Evolutionary conservation across 345 rosid genomes (phyloP).

Genomic region (Lepidium didymum): DNA sequence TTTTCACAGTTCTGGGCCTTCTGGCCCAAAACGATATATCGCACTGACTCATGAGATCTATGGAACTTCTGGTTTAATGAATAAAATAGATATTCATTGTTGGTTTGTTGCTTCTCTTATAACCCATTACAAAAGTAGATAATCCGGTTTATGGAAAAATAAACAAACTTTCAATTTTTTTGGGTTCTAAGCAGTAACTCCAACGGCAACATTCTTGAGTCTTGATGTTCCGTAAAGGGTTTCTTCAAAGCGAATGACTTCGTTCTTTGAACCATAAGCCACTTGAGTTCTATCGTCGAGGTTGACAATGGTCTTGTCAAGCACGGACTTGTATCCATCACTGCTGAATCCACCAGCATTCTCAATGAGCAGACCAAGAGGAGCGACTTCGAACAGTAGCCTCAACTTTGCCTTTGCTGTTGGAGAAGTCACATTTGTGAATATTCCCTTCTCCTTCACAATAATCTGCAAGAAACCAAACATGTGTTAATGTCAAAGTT

Average conservation of each 20-base stretch:
- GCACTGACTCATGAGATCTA: neutral
- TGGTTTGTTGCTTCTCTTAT: conserved; percentile 10
- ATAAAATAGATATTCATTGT: too few species aligned
- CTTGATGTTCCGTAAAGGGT: conserved; percentile 80
- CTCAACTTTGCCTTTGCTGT: conserved; percentile 93
- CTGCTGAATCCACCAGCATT: conserved; percentile 94
- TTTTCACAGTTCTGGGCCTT: neutral
- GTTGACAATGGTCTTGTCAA: conserved; percentile 55
- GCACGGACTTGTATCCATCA: conserved; percentile 67
- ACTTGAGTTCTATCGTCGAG: conserved; percentile 98
- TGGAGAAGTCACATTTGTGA: conserved; percentile 87
- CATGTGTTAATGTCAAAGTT: neutral
- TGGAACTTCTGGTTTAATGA: too few species aligned
- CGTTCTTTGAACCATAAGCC: conserved; percentile 90
- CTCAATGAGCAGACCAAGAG: conserved; percentile 69
- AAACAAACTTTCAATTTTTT: neutral
- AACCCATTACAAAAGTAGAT: conserved; percentile 1
- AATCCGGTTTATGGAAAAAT: conserved; percentile 4
- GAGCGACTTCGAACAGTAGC: conserved; percentile 86
- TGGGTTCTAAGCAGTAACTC: conserved; percentile 45
- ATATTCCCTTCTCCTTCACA: conserved; percentile 91
- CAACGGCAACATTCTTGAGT: conserved; percentile 65
- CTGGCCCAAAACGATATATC: neutral
- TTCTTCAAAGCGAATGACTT: conserved; percentile 88
- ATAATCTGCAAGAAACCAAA: conserved; percentile 44